Evolutionary conservation across 1,139 yeast species (phyloP), one percentile per base, ranked within the genome.

Genomic region (Groenewaldozyma sp.): DNA sequence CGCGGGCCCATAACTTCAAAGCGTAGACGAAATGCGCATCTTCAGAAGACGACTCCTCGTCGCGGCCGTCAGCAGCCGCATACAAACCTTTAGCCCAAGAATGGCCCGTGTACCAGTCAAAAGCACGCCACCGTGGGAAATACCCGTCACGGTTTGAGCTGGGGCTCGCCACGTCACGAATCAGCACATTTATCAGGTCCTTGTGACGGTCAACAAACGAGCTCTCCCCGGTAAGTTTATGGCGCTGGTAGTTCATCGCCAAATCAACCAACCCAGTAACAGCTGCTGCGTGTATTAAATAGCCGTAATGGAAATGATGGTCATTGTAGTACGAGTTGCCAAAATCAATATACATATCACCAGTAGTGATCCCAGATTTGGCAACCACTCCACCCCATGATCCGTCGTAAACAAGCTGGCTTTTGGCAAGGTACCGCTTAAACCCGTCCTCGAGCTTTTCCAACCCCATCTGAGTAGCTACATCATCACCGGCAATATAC

Each of bases 71-170:
- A 21, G 74, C 78, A 45, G 74, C 63, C 24, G 68, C 70, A 50
- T 71, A 73, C 40, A 80, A 63, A 18, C 88, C 88, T 41, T 72
- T 71, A 4, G 88, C 86, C 83, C 84, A 79, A 4, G 86, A 78
- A 55, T 81, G 87, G 24, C 91, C 91, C 33, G 70, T 69, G 56
- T 64, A 80, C 83, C 84, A 80, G 55, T 78, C 84, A 60, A 80
- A 80, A 64, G 68, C 67, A 54, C 88, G 67, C 22, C 73, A 78
- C 17, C 73, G 75, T 3, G 88, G 87, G 71, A 78, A 81, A 52
- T 67, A 72, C 2, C 60, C 38, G 54, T 79, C 87, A 24, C 34
- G 13, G 3, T 16, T 28, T 5, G 17, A 16, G 2, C 60, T 59
- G 20, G 87, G 86, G 50, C 79, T 80, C 28, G 83, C 82, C 40